Base-by-base conservation (phyloP, 2,329 filamentous ascomycete genomes). In the Cercospora canescens region DNA sequence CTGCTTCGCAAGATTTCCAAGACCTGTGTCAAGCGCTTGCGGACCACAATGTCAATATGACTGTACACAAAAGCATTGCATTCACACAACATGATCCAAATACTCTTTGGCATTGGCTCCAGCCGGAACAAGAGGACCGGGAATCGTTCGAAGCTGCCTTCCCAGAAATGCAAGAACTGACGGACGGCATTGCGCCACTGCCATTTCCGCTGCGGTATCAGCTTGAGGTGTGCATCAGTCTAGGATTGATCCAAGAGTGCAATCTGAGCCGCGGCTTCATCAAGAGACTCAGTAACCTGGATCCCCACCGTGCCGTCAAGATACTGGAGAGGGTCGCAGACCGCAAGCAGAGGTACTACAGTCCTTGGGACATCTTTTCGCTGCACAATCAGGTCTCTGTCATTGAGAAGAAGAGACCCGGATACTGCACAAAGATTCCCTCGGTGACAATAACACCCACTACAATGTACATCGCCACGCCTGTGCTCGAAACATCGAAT, bases 171-270 rank as follows among this genome's bases (percentile, higher is more conserved):
- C 69, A 71, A 32, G 16, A 73, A 34, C 68, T 68, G 34, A 37
- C 63, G 8, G 68, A 67, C 16, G 64, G 62, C 9, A 57, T 35
- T 8, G 48, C 64, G 12, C 67, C 78, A 24, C 76, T 82, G 2
- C 68, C 81, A 0, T 97, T 93, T 67, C 80, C 88, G 0, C 87
- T 97, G 1, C 87, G 92, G 16, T 99, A 98, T 75, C 93, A 97
- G 76, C 85, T 99, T 0, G 94, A 99, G 77, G 94, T 93, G 0
- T 98, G 94, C 75, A 84, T 98, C n/a, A 96, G 94, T 0, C 87
- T 90, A 30, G 88, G 89, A 0, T 83, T 88, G 26, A 80, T 99
- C 12, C 90, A 89, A 61, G 94, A 97, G 76, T 87, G 92, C 75
- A 91, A 86, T 55, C 85, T 98, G 52, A 85, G 82, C 1, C 76